Conservation (phyloP, 805 yeast species). For the Candida silvicultrix region DNA sequence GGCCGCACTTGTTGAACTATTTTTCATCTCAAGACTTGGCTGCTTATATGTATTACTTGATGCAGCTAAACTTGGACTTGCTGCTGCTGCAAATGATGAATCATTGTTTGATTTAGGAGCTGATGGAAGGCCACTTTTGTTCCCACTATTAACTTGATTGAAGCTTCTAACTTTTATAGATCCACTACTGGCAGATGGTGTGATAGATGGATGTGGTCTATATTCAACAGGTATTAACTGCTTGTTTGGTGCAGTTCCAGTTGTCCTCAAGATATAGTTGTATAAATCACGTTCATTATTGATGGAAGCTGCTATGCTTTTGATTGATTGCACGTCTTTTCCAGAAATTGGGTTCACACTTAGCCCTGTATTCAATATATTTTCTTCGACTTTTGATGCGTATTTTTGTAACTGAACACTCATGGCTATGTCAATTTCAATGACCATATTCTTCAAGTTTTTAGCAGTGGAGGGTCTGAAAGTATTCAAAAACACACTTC, state of each 20-base stretch:
- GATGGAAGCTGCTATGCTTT: constrained; percentile 64
- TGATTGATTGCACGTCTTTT: constrained; percentile 58
- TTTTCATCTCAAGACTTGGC: constrained; percentile 1
- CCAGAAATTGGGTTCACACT: constrained; percentile 66
- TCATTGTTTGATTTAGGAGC: constrained; percentile 25
- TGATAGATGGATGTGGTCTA: constrained; percentile 61
- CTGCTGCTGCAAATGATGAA: constrained; percentile 25
- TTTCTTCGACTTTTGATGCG: constrained; percentile 80
- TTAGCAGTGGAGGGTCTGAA: constrained; percentile 75
- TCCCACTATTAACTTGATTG: constrained; percentile 16
- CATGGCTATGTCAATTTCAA: constrained; percentile 88
- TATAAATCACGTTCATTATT: constrained; percentile 82
- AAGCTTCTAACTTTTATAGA: neutral
- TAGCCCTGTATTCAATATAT: constrained; percentile 79
- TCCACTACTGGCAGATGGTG: constrained; percentile 15
- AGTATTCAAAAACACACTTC: constrained; percentile 63
- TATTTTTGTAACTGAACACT: constrained; percentile 84
- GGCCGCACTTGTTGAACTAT: constrained; percentile 6
- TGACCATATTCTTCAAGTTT: constrained; percentile 65
- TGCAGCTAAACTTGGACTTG: constrained; percentile 8
- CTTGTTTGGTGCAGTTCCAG: constrained; percentile 30
- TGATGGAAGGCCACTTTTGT: constrained; percentile 12
- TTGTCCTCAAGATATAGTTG: constrained; percentile 50
- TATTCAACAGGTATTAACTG: constrained; percentile 63
- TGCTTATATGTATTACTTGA: constrained; percentile 6